Base-by-base conservation (phyloP, 2,329 filamentous ascomycete genomes). In the Hymenotorrendiella dingleyae region DNA sequence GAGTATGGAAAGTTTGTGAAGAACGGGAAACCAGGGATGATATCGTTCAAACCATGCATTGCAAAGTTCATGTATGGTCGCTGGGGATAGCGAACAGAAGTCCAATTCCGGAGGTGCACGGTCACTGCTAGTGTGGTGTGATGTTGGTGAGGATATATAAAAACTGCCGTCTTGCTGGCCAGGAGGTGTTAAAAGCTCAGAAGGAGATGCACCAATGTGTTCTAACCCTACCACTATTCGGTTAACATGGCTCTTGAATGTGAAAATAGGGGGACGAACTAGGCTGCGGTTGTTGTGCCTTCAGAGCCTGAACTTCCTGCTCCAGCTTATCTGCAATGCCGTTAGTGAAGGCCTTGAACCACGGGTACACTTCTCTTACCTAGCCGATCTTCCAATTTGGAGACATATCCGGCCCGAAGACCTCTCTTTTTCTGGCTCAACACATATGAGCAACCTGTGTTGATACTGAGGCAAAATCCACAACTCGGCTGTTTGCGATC, bases 331-430 rank as follows among this genome's bases (percentile, higher is more conserved):
- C 47, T 51, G 36, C 21, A 19, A 7, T 23, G 10, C 12, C 4
- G 27, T 40, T 20, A 40, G 37, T 17, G 10, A 20, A 40, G 19
- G 12, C 17, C 3, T n/a, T 21, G 5, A n/a, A 9, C 8, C 16
- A 14, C 20, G 14, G 22, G 14, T 14, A 8, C 24, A 12, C 6
- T 19, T 19, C n/a, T 36, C n/a, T 11, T 35, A 65, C 63, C 55
- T 39, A 66, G 48, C 21, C 64, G 53, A 39, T 56, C 53, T 47
- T 67, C 64, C 9, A 66, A 47, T 24, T 59, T 50, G 10, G 62
- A 60, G 4, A 67, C 64, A 49, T 66, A 67, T n/a, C 64, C 64
- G 17, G 64, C 58, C 9, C 58, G 48, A 8, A 60, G 47, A 11
- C 58, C 58, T 12, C 53, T 50, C 46, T 60, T 61, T 42, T 52